These are phyloP conservation scores for Gracilaria domingensis DNA, from an alignment of 23 red algal genomes.

Conservation along the genomic window DNA sequence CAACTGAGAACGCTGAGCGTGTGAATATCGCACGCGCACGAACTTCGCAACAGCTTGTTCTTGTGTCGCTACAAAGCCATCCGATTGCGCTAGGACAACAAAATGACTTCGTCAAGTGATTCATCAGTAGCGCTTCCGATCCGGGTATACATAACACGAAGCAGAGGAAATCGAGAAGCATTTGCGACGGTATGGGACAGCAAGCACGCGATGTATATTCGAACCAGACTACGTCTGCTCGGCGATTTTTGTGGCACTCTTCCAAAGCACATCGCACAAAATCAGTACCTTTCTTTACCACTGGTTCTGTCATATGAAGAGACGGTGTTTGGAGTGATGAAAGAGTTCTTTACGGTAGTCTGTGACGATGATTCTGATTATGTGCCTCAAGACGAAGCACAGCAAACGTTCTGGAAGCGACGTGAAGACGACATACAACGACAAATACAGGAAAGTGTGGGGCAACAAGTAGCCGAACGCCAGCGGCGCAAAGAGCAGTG, in stretches of 20 bases:
- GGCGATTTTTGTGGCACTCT: constrained; percentile 90
- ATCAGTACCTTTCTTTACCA: constrained; percentile 85
- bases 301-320: constrained; percentile 83
- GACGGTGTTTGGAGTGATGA: constrained; percentile 60
- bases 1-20: background rate
- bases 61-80: background rate
- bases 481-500: constrained; percentile 24
- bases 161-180: background rate
- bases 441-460: constrained; percentile 21
- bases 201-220: constrained; percentile 53
- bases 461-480: constrained; percentile 18
- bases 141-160: background rate
- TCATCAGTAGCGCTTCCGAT: background rate
- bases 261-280: constrained; percentile 81
- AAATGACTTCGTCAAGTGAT: background rate
- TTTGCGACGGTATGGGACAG: constrained; percentile 19
- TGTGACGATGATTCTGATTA: constrained; percentile 37
- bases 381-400: background rate
- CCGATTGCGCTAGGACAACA: background rate
- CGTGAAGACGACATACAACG: constrained; percentile 34
- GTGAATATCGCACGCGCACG: background rate
- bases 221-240: constrained; percentile 66
- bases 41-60: background rate
- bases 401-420: constrained; percentile 4
- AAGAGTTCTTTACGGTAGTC: constrained; percentile 59